Conservation (phyloP, 345 rosid genomes). For the Clausena lansium region DNA sequence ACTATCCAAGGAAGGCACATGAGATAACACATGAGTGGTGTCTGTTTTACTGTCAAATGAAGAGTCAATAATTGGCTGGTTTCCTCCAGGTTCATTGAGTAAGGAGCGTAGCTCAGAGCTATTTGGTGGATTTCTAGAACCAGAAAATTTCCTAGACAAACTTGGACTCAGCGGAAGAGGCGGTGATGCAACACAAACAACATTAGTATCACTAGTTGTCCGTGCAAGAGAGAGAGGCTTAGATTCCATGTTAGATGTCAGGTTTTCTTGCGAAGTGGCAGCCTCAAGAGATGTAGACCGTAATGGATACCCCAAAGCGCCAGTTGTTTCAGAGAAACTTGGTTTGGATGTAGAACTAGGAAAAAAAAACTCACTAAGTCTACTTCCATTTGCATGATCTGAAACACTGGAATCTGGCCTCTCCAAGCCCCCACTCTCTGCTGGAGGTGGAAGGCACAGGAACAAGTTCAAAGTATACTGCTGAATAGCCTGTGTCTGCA, state of each 20-base stretch:
- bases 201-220: conserved; percentile 44
- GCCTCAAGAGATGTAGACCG: conserved; percentile 37
- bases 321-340: conserved; percentile 32
- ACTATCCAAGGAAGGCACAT: conserved; percentile 38
- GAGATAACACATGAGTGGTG: conserved; percentile 28
- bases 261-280: conserved; percentile 27
- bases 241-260: conserved; percentile 36
- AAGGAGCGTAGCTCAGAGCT: conserved; percentile 40
- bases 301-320: conserved; percentile 27
- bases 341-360: conserved; percentile 40
- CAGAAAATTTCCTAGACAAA: conserved; percentile 48
- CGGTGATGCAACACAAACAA: conserved; percentile 40
- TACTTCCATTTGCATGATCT: conserved; percentile 38
- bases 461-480: conserved; percentile 81
- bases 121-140: conserved; percentile 37
- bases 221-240: conserved; percentile 38
- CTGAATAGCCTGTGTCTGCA: conserved; percentile 91
- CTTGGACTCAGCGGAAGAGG: conserved; percentile 60
- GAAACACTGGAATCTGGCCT: conserved; percentile 48
- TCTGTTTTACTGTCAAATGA: conserved; percentile 62
- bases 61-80: conserved; percentile 43
- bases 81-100: conserved; percentile 40
- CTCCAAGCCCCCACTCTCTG: conserved; percentile 54
- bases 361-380: conserved; percentile 34
- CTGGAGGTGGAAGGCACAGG: conserved; percentile 73